These are phyloP conservation scores for Trichomonas gallinae DNA, from an alignment of 208 protist genomes.

Conservation along the genomic window DNA sequence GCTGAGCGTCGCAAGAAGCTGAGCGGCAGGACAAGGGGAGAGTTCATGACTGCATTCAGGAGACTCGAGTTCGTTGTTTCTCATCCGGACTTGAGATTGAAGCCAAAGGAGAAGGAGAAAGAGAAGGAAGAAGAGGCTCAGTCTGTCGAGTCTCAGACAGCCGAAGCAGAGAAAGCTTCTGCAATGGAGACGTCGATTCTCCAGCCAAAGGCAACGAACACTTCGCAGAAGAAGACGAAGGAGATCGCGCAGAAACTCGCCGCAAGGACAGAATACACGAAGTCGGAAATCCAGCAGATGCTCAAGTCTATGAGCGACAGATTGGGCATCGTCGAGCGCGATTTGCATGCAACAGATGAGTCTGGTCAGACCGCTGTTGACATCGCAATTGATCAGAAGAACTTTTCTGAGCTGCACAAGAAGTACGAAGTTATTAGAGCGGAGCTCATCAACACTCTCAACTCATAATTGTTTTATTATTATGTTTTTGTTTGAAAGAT, in stretches of 20 bases:
- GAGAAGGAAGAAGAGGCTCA: background rate
- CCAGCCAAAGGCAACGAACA: background rate
- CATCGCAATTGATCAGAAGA: slow-evolving; percentile 13
- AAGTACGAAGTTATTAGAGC: background rate
- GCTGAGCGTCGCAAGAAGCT: background rate
- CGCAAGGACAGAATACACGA: background rate
- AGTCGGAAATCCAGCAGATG: background rate
- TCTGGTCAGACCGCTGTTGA: background rate
- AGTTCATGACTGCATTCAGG: background rate
- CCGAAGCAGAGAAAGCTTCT: background rate
- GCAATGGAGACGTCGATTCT: background rate
- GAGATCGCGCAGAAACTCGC: background rate
- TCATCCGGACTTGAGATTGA: background rate
- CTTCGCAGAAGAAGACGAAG: background rate
- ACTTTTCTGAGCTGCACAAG: background rate
- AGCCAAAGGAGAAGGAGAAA: background rate
- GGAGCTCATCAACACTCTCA: background rate
- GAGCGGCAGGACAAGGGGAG: background rate
- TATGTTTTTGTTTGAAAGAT: too few relatives aligned
- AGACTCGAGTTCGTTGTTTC: background rate
- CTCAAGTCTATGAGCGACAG: background rate
- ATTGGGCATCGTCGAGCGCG: background rate
- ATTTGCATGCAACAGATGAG: background rate
- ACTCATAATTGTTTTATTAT: background rate
- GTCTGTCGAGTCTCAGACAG: background rate